Evolutionary conservation across 1,284 basidiomycete genomes (phyloP), one percentile per base, ranked within the genome.

Genomic region (Lignosus rhinocerotis): DNA sequence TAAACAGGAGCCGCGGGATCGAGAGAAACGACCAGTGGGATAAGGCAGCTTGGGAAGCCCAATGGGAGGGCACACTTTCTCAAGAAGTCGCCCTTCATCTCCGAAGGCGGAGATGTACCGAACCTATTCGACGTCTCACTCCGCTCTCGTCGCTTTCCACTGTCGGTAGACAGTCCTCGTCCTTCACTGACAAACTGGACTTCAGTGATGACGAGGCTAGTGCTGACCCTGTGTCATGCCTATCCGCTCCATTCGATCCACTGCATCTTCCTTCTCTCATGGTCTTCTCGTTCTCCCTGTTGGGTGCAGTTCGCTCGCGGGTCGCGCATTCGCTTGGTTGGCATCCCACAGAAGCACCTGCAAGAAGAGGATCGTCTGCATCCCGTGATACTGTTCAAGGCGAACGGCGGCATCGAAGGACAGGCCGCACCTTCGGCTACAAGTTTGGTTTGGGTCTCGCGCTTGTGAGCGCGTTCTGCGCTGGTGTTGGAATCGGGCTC

Each of bases 41-140:
- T 66, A 86, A 84, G 71, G 76, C 75, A 14, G 76, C 73, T 52
- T 87, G 86, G 85, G 85, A 87, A 66, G 76, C 80, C 2, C 81
- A 87, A 61, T 88, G 85, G 84, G 82, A 84, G 63, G 70, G 71
- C 19, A 73, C 72, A 47, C 72, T 88, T 16, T 87, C 85, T 11
- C 75, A 77, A 42, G 84, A 87, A 56, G 84, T 86, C 36, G 80
- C 84, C 6, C 70, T 73, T 19, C 69, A 64, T 45, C 61, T 58
- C 25, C 62, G 61, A 7, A 61, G 61, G 25, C 58, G 65, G 25
- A 58, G 61, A 12, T 56, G 59, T 19, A 61, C 61, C 6, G 52
- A 55, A 16, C 31, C 59, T 2, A 32, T 58, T 6, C 45, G 56
- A 5, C 55, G 48, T 21, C 41, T 44, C 48, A 47, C 53, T 43